Conservation (phyloP, 192 early-diverging fungal species). For the Podila horticola region DNA sequence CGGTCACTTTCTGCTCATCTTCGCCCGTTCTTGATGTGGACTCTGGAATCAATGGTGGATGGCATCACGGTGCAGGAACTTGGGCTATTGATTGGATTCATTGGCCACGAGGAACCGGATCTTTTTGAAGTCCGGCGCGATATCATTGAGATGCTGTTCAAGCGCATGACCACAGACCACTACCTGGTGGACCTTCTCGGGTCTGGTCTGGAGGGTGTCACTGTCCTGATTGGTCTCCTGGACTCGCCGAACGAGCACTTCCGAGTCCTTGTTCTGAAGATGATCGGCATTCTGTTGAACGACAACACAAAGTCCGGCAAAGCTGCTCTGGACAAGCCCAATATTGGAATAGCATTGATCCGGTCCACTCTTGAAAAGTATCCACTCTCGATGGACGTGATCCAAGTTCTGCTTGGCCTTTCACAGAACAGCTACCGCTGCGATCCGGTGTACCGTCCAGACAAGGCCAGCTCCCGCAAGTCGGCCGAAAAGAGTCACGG, state of each 20-base stretch:
- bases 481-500: slow-evolving; percentile 16
- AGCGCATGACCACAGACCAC: slow-evolving; percentile 50
- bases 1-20: slow-evolving; percentile 40
- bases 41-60: slow-evolving; percentile 52
- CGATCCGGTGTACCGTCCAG: slow-evolving; percentile 37
- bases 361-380: slow-evolving; percentile 41
- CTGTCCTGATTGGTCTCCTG: slow-evolving; percentile 42
- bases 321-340: slow-evolving; percentile 43
- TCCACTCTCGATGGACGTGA: slow-evolving; percentile 52
- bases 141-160: slow-evolving; percentile 52
- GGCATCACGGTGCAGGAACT: slow-evolving; percentile 53
- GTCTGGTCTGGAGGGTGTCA: slow-evolving; percentile 48
- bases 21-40: slow-evolving; percentile 53
- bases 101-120: slow-evolving; percentile 33
- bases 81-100: slow-evolving; percentile 43
- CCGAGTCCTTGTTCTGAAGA: slow-evolving; percentile 47
- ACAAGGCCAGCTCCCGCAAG: background rate
- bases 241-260: slow-evolving; percentile 55
- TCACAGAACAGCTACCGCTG: slow-evolving; percentile 50
- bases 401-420: slow-evolving; percentile 49
- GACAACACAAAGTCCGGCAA: slow-evolving; percentile 53
- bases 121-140: slow-evolving; percentile 47
- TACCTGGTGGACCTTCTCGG: slow-evolving; percentile 44
- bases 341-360: slow-evolving; percentile 47
- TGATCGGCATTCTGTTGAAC: slow-evolving; percentile 54